Conservation (phyloP, 768 basidiomycete genomes). For the Fibroporia radiculosa region DNA sequence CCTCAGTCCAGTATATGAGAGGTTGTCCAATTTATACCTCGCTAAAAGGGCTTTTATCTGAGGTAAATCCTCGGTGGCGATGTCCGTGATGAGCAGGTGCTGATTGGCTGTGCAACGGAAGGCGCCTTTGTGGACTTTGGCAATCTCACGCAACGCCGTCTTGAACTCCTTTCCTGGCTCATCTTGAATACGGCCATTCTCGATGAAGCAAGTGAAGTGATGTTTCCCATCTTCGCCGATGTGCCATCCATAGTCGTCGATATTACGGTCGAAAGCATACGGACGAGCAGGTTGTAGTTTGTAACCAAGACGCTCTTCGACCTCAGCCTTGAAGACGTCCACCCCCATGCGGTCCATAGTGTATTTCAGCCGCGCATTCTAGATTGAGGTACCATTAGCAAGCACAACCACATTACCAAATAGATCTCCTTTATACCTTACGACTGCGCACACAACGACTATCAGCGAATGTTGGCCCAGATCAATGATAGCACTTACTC, state of each 20-base stretch:
- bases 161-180: conserved; percentile 89
- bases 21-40: conserved; percentile 86
- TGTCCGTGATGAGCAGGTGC: conserved; percentile 83
- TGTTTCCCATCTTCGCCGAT: conserved; percentile 81
- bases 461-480: conserved; percentile 2
- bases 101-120: conserved; percentile 96
- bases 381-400: no score
- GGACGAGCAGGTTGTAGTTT: conserved; percentile 62
- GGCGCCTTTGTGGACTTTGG: conserved; percentile 86
- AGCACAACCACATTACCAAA: conserved; percentile 12
- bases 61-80: conserved; percentile 63
- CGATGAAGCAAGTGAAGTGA: conserved; percentile 92
- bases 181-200: conserved; percentile 97
- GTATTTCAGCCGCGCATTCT: conserved; percentile 92
- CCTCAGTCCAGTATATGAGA: conserved; percentile 70
- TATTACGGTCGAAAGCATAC: conserved; percentile 79
- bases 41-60: conserved; percentile 72
- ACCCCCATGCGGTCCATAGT: conserved; percentile 95
- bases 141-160: conserved; percentile 86
- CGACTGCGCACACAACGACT: conserved; percentile 21
- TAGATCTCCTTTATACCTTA: conserved; percentile 18
- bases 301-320: conserved; percentile 85
- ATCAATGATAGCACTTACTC: conserved; percentile 52
- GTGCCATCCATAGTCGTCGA: conserved; percentile 94
- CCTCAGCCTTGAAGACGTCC: conserved; percentile 78